phyloP scores from a whole-genome alignment of 2,329 filamentous ascomycete genomes.

The Ceratocystis albifundus region DNA sequence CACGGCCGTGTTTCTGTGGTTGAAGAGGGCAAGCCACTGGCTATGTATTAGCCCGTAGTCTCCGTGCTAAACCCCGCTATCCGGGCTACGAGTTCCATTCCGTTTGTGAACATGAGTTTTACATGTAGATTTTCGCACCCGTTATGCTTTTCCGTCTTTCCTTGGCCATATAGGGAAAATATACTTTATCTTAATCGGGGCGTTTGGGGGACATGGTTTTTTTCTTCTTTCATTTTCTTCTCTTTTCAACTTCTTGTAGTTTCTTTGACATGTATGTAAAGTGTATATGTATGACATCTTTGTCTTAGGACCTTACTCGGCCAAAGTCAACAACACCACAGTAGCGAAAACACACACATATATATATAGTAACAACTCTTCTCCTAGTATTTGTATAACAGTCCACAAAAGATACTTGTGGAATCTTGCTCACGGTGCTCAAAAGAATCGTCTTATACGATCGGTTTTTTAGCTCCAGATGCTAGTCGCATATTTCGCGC shows the following conservation, averaged over 20 bases:
- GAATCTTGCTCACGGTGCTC: not conserved
- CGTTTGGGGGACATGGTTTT: not conserved
- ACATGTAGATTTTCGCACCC: not conserved
- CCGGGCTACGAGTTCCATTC: not conserved
- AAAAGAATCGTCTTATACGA: not conserved
- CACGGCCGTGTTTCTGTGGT: not conserved
- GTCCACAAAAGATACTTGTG: too few relatives aligned
- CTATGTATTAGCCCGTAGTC: not conserved
- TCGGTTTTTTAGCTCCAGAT: not conserved
- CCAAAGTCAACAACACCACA: not conserved
- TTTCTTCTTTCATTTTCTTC: not conserved
- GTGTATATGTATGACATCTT: not conserved
- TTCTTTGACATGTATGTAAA: slow-evolving; percentile 7
- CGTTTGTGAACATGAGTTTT: not conserved
- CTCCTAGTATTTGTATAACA: not conserved
- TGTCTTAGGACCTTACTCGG: not conserved
- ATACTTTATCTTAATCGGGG: slow-evolving; percentile 5
- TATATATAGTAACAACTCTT: not conserved
- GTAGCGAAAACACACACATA: not conserved
- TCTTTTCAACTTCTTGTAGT: not conserved
- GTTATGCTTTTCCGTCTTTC: not conserved
- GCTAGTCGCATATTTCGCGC: slow-evolving; percentile 8
- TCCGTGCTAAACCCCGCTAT: not conserved
- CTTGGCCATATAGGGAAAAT: not conserved
- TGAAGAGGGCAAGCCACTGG: not conserved